These are phyloP conservation scores for Lanmaoa rubissima DNA, from an alignment of 768 basidiomycete species.

Conservation along the genomic window DNA sequence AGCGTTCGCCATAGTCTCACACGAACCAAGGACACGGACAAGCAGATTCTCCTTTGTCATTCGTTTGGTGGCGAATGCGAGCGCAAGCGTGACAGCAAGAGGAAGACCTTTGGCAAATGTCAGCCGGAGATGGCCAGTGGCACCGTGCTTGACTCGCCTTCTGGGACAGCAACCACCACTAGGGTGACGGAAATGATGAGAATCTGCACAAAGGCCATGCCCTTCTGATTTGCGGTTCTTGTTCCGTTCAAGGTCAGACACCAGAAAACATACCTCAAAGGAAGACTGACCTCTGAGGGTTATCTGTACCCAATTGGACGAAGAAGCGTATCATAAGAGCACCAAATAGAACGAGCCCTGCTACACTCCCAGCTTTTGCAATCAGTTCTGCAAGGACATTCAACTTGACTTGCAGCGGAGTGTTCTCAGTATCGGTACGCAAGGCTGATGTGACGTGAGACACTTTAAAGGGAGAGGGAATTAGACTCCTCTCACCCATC, in stretches of 20 bases:
- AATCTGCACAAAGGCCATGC: constrained; percentile 87
- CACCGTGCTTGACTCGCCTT: constrained; percentile 44
- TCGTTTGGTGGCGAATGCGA: constrained; percentile 97
- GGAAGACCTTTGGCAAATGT: constrained; percentile 63
- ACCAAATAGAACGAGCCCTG: constrained; percentile 77
- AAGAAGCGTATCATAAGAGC: constrained; percentile 94
- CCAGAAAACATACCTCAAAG: not conserved
- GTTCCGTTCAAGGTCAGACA: constrained; percentile 7
- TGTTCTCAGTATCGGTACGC: constrained; percentile 81
- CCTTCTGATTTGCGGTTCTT: constrained; percentile 77
- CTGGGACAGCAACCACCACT: constrained; percentile 86
- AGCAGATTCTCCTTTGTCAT: constrained; percentile 96
- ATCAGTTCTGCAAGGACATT: constrained; percentile 94
- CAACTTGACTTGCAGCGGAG: constrained; percentile 91
- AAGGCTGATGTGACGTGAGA: constrained; percentile 52
- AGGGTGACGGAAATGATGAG: constrained; percentile 93
- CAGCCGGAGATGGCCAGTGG: not conserved
- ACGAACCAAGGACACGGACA: constrained; percentile 93
- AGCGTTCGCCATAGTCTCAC: constrained; percentile 98
- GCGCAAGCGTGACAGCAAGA: constrained; percentile 91
- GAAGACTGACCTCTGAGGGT: constrained; percentile 52
- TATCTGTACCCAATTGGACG: constrained; percentile 69
- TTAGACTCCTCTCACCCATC: constrained; percentile 66
- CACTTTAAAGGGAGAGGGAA: not conserved
- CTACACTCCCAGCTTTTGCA: constrained; percentile 82